A percentile compares a stretch with the other conserved stretches of the same genome.
phyloP scores from a whole-genome alignment of 73 alveolate species.

The Loxodes magnus region DNA sequence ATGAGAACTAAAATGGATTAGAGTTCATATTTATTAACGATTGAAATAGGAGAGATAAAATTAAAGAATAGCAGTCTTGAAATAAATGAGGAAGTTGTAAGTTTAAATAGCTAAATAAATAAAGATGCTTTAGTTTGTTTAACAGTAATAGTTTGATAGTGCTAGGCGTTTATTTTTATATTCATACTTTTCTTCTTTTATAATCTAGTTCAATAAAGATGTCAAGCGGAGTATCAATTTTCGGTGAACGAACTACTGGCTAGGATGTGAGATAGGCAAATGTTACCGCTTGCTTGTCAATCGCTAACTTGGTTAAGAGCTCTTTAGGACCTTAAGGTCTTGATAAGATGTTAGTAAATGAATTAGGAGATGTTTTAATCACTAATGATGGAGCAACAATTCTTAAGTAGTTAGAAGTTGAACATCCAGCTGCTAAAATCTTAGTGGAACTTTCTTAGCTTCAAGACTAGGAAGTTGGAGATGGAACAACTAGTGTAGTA shows the following conservation, averaged over 20 bases:
- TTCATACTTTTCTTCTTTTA: background rate
- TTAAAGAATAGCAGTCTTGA: no score
- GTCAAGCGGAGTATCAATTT: background rate
- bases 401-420: conserved; percentile 72
- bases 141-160: no score
- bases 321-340: conserved; percentile 95
- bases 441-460: conserved; percentile 84
- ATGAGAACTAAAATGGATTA: no score
- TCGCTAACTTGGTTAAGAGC: conserved; percentile 79
- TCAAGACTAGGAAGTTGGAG: conserved; percentile 91
- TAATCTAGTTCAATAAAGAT: background rate
- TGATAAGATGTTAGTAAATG: conserved; percentile 94
- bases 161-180: no score
- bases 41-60: no score
- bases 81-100: no score
- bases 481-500: conserved; percentile 95
- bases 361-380: conserved; percentile 90
- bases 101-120: no score
- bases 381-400: conserved; percentile 98
- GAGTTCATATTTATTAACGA: no score
- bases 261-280: background rate
- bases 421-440: conserved; percentile 96
- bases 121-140: no score
- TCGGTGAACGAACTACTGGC: background rate
- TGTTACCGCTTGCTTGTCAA: conserved; percentile 58